Conservation (phyloP, 169 alveolate species). For the Cryptosporidium bovis region DNA sequence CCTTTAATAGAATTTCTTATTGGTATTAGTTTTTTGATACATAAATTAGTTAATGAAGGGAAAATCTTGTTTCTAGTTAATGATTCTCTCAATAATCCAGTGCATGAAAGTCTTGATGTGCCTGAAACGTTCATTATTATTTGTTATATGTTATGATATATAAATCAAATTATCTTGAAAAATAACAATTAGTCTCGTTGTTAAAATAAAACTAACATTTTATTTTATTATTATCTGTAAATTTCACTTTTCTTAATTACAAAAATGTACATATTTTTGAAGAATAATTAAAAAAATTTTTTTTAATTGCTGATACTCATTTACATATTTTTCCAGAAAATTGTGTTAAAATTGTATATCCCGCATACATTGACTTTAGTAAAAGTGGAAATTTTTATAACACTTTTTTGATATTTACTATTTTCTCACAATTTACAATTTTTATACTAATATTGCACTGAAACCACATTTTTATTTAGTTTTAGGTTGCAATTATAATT, state of each 20-base stretch:
- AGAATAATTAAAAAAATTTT: not conserved
- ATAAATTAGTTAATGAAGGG: conserved; percentile 18
- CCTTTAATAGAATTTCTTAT: conserved; percentile 28
- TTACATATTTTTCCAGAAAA: not conserved
- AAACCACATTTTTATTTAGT: too few species aligned
- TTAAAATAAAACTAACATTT: too few species aligned
- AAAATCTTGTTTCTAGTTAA: not conserved
- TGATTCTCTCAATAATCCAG: conserved; percentile 58
- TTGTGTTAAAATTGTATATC: not conserved
- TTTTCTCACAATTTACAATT: not conserved
- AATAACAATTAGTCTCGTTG: too few species aligned
- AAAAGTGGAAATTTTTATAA: not conserved
- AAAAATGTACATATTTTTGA: not conserved
- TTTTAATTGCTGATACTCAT: not conserved
- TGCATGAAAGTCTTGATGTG: conserved; percentile 28
- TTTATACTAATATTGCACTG: too few species aligned
- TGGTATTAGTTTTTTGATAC: conserved; percentile 41
- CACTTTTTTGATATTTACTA: not conserved
- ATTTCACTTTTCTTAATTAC: too few species aligned
- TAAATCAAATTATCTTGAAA: too few species aligned
- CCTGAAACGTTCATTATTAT: not conserved
- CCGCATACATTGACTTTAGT: not conserved
- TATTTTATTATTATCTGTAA: too few species aligned
- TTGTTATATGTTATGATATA: not conserved
- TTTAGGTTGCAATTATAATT: too few species aligned